A percentile compares a stretch with the other conserved stretches of the same genome.
phyloP scores from a whole-genome alignment of 352 stramenopile genomes.

The Albugo laibachii region DNA sequence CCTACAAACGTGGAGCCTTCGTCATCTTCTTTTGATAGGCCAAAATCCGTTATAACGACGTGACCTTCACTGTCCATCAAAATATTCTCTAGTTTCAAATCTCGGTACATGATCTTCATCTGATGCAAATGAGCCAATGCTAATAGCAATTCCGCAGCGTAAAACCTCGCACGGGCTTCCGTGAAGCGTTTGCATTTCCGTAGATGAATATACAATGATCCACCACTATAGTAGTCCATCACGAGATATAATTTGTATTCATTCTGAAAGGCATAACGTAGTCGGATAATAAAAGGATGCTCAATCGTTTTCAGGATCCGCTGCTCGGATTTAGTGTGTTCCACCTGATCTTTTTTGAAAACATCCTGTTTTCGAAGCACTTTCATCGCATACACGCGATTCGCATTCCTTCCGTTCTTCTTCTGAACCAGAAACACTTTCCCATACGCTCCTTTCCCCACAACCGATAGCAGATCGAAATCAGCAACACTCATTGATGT shows the following conservation, averaged over 20 bases:
- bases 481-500: constrained; percentile 69
- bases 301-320: constrained; percentile 76
- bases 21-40: constrained; percentile 35
- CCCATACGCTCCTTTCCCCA: constrained; percentile 74
- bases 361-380: constrained; percentile 73
- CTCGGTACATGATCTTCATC: constrained; percentile 80
- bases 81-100: constrained; percentile 82
- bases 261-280: constrained; percentile 80
- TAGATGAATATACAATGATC: constrained; percentile 71
- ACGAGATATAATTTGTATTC: constrained; percentile 77
- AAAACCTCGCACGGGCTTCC: constrained; percentile 57
- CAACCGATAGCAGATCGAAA: constrained; percentile 69
- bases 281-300: constrained; percentile 71
- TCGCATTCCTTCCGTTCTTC: constrained; percentile 39
- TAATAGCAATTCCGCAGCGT: constrained; percentile 67
- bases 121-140: constrained; percentile 69
- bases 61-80: constrained; percentile 72
- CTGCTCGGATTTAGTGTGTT: constrained; percentile 79
- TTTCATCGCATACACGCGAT: constrained; percentile 79
- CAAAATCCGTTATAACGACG: constrained; percentile 76
- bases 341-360: constrained; percentile 71
- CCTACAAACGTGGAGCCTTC: constrained; percentile 20
- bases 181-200: constrained; percentile 52
- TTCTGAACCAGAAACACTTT: constrained; percentile 78
- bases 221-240: constrained; percentile 79